Conservation (phyloP, 148 eudicot species). For the Vaccinium myrtillus region DNA sequence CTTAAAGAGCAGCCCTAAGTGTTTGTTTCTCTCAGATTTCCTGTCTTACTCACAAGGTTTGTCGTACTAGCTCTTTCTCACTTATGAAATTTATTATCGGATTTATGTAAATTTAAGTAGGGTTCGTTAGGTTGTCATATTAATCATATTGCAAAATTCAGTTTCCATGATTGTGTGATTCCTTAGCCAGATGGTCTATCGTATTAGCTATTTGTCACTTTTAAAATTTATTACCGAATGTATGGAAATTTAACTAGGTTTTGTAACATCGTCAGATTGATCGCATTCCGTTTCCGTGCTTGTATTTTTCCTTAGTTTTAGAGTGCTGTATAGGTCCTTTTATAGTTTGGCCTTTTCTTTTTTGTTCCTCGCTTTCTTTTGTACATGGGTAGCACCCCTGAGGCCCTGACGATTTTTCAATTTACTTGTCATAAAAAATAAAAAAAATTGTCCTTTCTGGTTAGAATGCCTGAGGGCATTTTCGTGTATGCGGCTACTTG, state of each 20-base stretch:
- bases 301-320: not conserved
- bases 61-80: not conserved
- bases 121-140: not conserved
- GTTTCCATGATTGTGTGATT: conserved; percentile 4
- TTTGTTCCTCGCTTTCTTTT: too few species aligned
- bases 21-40: not conserved
- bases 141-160: too few species aligned
- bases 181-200: not conserved
- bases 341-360: too few species aligned
- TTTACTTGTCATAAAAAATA: too few species aligned
- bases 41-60: not conserved
- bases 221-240: not conserved
- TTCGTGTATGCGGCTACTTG: not conserved
- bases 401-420: too few species aligned
- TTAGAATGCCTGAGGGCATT: not conserved
- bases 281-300: not conserved
- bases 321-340: too few species aligned
- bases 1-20: not conserved
- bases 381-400: too few species aligned
- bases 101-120: not conserved
- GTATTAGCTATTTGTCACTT: not conserved
- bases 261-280: not conserved
- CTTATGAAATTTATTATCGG: not conserved
- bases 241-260: not conserved
- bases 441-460: not conserved